A percentile compares a stretch with the other conserved stretches of the same genome.
Conservation (phyloP, 495 filamentous ascomycete species). For the Hypoxylon lienhwacheense region DNA sequence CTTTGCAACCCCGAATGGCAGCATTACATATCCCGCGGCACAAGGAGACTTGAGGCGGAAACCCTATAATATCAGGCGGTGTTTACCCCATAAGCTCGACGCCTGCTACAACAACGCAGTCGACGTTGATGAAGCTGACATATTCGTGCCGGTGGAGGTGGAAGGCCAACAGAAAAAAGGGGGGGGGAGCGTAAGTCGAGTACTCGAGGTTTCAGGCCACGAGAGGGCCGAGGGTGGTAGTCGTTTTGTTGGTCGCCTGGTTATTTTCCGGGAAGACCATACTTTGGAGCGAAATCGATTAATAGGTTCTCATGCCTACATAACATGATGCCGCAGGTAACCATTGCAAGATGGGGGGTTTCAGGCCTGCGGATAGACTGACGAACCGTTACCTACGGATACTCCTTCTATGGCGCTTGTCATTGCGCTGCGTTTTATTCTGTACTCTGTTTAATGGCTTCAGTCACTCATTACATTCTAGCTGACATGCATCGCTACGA, state of each 20-base stretch:
- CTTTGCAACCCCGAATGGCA: conserved; percentile 12
- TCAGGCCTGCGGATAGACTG: conserved; percentile 18
- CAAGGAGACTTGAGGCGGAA: conserved; percentile 11
- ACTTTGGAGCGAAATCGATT: conserved; percentile 10
- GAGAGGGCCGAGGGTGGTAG: conserved; percentile 14
- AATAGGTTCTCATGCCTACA: conserved; percentile 18
- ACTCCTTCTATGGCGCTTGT: conserved; percentile 13
- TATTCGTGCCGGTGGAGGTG: conserved; percentile 6
- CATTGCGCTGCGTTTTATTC: conserved; percentile 11
- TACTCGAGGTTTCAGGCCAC: conserved; percentile 10
- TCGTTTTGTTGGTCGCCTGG: conserved; percentile 18
- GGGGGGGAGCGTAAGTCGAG: conserved; percentile 3
- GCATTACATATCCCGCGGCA: conserved; percentile 14
- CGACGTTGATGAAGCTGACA: conserved; percentile 12
- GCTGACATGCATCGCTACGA: neutral
- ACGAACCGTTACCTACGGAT: conserved; percentile 21
- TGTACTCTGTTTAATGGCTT: conserved; percentile 16
- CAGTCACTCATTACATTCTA: conserved; percentile 27
- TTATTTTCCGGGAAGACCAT: conserved; percentile 1
- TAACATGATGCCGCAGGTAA: conserved; percentile 4
- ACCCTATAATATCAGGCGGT: conserved; percentile 16
- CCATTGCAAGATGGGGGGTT: conserved; percentile 15
- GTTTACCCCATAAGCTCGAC: conserved; percentile 4
- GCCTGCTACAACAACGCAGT: conserved; percentile 4
- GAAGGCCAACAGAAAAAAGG: conserved; percentile 11